These are phyloP conservation scores for Angophora floribunda DNA, from an alignment of 345 rosid genomes.

Conservation along the genomic window DNA sequence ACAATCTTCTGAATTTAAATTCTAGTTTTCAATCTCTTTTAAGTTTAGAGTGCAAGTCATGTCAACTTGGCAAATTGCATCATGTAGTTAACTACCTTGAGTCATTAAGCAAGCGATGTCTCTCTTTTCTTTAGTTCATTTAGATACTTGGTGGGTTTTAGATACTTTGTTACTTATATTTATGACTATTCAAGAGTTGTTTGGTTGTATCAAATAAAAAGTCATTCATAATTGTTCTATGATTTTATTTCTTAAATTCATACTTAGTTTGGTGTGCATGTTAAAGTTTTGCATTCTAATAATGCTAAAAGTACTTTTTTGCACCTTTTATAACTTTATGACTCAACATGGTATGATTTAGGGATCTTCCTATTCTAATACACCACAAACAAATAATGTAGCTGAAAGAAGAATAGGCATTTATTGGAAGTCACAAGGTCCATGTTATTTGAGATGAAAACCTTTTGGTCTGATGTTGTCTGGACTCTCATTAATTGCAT, in stretches of 20 bases:
- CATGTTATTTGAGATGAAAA: background rate
- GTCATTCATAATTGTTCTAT: background rate
- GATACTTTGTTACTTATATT: accelerated
- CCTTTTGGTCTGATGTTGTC: background rate
- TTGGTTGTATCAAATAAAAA: background rate
- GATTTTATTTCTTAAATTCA: background rate
- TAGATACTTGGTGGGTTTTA: background rate
- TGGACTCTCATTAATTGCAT: background rate
- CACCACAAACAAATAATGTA: background rate
- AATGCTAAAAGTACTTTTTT: background rate
- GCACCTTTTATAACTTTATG: background rate
- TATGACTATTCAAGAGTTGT: background rate
- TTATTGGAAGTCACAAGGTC: background rate
- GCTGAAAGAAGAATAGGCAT: background rate
- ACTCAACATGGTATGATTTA: background rate
- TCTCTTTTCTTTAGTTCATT: background rate
- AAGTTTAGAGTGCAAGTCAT: background rate
- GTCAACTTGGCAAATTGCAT: background rate
- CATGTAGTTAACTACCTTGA: background rate
- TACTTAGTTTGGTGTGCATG: background rate
- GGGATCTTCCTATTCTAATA: accelerated
- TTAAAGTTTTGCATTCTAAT: background rate
- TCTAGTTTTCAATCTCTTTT: background rate
- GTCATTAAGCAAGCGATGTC: background rate
- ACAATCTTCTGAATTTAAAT: background rate